Percentiles rank a stretch among this genome's conserved stretches.
These are phyloP conservation scores for Claviceps digitariae DNA, from an alignment of 2,329 filamentous ascomycete species.

Conservation along the genomic window DNA sequence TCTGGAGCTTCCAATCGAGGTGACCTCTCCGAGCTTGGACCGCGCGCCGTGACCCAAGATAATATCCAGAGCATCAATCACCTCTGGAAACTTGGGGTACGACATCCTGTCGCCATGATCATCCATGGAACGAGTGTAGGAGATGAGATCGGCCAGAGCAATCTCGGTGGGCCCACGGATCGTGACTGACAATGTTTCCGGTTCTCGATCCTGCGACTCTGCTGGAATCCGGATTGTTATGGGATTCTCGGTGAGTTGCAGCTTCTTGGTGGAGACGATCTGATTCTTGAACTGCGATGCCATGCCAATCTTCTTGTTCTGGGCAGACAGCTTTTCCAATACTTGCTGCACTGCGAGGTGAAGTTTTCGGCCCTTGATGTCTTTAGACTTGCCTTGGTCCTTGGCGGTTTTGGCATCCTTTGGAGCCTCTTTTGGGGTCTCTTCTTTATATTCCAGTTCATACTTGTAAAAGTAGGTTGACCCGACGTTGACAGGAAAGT, in stretches of 20 bases:
- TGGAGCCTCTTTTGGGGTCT: conserved; percentile 30
- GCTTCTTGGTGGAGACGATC: conserved; percentile 25
- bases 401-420: conserved; percentile 16
- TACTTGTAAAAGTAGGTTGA: conserved; percentile 30
- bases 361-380: conserved; percentile 30
- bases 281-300: conserved; percentile 40
- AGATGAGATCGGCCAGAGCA: conserved; percentile 25
- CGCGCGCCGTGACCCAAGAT: conserved; percentile 33
- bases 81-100: conserved; percentile 36
- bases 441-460: conserved; percentile 25
- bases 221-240: conserved; percentile 22
- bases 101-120: conserved; percentile 20
- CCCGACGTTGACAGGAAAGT: conserved; percentile 31
- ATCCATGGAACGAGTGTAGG: conserved; percentile 30
- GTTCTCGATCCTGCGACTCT: conserved; percentile 17
- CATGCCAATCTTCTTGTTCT: conserved; percentile 16
- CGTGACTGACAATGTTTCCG: conserved; percentile 25
- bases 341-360: conserved; percentile 26
- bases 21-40: conserved; percentile 18
- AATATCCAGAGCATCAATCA: conserved; percentile 37
- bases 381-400: conserved; percentile 9
- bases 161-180: conserved; percentile 27
- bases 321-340: conserved; percentile 20
- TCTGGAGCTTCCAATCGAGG: conserved; percentile 31
- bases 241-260: conserved; percentile 21